A percentile compares a stretch with the other conserved stretches of the same genome.
Conservation (phyloP, 2,329 filamentous ascomycete species). For the Fusarium tanahbumbuense region DNA sequence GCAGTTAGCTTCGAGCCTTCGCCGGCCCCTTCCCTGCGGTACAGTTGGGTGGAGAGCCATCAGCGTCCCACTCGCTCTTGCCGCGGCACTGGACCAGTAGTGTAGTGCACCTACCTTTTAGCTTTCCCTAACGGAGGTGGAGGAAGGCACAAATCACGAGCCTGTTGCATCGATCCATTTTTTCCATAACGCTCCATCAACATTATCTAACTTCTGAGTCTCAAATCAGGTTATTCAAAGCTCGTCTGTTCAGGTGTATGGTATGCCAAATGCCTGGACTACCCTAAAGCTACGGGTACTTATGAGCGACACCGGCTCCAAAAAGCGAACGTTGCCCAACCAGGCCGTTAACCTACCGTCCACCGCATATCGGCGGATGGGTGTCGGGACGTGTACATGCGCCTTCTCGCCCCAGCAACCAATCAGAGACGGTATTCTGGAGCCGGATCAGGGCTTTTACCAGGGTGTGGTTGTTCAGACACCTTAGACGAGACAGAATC, state of each 20-base stretch:
- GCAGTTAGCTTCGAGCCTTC: constrained; percentile 7
- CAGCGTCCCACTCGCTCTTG: constrained; percentile 35
- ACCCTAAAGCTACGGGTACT: background rate
- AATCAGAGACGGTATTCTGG: constrained; percentile 27
- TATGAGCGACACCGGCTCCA: constrained; percentile 16
- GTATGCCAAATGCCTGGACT: background rate
- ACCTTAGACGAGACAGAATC: constrained; percentile 44
- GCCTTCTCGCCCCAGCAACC: constrained; percentile 36
- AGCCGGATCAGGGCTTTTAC: constrained; percentile 11
- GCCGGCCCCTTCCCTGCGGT: constrained; percentile 24
- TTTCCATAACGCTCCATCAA: constrained; percentile 6
- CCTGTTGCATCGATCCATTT: constrained; percentile 1
- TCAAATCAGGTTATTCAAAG: background rate
- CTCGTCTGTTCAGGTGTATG: background rate
- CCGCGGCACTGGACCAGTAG: constrained; percentile 30
- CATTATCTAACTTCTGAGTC: constrained; percentile 10
- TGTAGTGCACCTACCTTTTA: background rate
- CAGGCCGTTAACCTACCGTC: constrained; percentile 24
- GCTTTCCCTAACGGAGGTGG: background rate
- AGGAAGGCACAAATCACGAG: constrained; percentile 8
- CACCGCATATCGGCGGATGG: constrained; percentile 41
- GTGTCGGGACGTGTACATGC: constrained; percentile 38
- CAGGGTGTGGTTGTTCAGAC: constrained; percentile 29
- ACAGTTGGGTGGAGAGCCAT: constrained; percentile 16
- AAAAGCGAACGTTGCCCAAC: constrained; percentile 24